These are phyloP conservation scores for Raphidocelis subcapitata DNA, from an alignment of 139 green algal species.

Conservation along the genomic window DNA sequence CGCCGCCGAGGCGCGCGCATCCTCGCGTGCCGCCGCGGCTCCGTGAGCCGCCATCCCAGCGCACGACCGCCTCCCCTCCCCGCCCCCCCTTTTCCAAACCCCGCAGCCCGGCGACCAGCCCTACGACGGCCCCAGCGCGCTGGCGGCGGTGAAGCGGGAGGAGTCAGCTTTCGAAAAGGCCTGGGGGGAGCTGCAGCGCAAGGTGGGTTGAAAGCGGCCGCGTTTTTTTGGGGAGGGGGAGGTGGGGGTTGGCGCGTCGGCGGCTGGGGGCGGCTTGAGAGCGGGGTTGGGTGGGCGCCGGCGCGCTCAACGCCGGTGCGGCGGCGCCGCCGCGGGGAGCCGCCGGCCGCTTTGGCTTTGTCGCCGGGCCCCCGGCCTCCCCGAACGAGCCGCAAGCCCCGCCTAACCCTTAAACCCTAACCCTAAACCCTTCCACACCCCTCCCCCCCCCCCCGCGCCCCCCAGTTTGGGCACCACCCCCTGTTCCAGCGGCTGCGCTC, in stretches of 20 bases:
- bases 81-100: background rate
- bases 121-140: slow-evolving; percentile 11
- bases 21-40: background rate
- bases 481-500: slow-evolving; percentile 23
- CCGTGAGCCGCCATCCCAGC: background rate
- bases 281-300: background rate
- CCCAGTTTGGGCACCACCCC: slow-evolving; percentile 27
- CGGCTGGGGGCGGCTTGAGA: background rate
- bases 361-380: background rate
- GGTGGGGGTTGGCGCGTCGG: background rate
- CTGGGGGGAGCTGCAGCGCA: slow-evolving; percentile 7
- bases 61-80: background rate
- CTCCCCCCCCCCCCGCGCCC: too few relatives aligned
- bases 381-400: background rate
- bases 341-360: background rate
- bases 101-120: background rate
- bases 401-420: too few relatives aligned
- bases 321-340: background rate
- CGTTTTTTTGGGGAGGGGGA: too few relatives aligned
- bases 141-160: slow-evolving; percentile 40
- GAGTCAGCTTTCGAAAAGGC: slow-evolving; percentile 36
- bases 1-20: too few relatives aligned
- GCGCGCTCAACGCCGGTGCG: background rate
- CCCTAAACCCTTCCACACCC: too few relatives aligned
- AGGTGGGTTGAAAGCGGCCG: slow-evolving; percentile 17